phyloP scores from a whole-genome alignment of 2,329 filamentous ascomycete species.

The Fusarium succisae region DNA sequence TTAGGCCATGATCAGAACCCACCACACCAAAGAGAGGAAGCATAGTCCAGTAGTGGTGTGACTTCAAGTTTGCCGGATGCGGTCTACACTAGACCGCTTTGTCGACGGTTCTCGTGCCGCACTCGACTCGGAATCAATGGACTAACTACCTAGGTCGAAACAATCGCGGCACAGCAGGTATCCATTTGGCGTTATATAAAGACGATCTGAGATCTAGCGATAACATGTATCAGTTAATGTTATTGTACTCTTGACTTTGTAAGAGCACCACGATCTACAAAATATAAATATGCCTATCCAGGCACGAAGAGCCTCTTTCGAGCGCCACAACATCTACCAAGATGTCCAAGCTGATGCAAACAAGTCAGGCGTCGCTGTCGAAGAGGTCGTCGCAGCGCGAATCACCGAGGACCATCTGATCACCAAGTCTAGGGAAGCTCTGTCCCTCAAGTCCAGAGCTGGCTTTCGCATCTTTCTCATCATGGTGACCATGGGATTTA shows the following conservation, averaged over 20 bases:
- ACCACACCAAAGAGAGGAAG: background rate
- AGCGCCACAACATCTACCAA: constrained; percentile 22
- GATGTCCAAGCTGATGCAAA: constrained; percentile 30
- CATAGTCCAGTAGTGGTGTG: background rate
- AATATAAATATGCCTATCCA: background rate
- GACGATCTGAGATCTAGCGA: background rate
- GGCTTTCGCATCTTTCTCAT: constrained; percentile 32
- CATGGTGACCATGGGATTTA: constrained; percentile 27
- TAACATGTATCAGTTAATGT: rapidly evolving
- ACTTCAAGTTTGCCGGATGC: rapidly evolving
- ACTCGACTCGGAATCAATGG: background rate
- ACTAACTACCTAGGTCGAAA: too few relatives aligned
- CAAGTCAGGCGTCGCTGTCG: constrained; percentile 34
- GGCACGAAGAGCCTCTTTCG: constrained; percentile 1
- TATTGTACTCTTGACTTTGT: rapidly evolving
- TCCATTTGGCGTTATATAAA: background rate
- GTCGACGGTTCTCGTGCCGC: background rate
- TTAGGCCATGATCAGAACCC: background rate
- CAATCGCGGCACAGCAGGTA: background rate
- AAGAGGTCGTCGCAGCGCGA: constrained; percentile 33
- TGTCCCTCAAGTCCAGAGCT: constrained; percentile 26
- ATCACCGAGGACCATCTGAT: constrained; percentile 37
- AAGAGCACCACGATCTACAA: too few relatives aligned
- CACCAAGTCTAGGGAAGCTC: constrained; percentile 25
- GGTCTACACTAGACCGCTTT: too few relatives aligned